These are phyloP conservation scores for Solanum chiquidenum DNA, from an alignment of 257 asterid genomes.

Conservation along the genomic window DNA sequence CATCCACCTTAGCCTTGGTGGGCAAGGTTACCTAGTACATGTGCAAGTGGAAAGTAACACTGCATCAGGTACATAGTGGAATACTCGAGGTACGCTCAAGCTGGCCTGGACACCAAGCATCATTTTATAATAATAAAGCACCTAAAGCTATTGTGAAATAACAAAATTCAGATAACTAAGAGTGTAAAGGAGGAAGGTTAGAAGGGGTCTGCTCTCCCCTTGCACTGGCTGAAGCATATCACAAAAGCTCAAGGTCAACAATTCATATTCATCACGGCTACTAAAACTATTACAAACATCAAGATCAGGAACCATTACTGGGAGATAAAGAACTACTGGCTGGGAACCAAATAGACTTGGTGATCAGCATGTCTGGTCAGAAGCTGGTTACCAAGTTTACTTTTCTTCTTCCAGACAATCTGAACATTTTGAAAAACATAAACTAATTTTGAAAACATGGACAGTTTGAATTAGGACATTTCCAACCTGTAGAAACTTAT, in stretches of 20 bases:
- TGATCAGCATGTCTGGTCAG: background rate
- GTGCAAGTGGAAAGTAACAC: background rate
- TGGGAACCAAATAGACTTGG: background rate
- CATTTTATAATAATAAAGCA: background rate
- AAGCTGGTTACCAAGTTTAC: background rate
- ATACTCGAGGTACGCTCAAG: background rate
- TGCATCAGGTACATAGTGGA: background rate
- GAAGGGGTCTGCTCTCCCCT: background rate
- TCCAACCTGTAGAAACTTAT: background rate
- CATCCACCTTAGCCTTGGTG: background rate
- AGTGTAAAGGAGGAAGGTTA: background rate
- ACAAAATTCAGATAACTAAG: background rate
- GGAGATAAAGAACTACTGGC: background rate
- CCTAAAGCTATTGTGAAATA: background rate
- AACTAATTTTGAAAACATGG: background rate
- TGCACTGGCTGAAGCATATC: background rate
- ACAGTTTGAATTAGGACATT: background rate
- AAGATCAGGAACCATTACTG: background rate
- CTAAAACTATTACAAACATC: background rate
- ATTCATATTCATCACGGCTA: background rate
- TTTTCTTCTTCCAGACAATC: background rate
- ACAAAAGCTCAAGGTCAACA: background rate
- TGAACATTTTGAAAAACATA: background rate
- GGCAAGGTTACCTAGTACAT: background rate
- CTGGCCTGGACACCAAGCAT: background rate